Evolutionary conservation across 139 green algal species (phyloP), one percentile per base, ranked within the genome.

Genomic region (Closterium sp.): DNA sequence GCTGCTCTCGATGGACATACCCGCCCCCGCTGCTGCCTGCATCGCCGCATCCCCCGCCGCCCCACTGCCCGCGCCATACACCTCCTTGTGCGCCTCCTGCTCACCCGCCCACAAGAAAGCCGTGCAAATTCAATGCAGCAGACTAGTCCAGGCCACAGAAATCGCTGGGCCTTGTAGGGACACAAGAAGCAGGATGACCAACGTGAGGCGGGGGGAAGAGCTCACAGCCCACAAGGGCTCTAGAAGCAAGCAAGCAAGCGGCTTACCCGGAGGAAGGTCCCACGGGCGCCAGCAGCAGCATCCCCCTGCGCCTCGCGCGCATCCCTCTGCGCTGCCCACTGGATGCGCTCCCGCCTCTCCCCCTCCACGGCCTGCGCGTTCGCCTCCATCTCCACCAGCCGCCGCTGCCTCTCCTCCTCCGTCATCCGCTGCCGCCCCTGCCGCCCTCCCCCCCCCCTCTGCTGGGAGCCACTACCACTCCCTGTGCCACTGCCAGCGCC

Each of bases 301-400:
- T 19, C 10, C 55, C 25, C 10, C 55, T 76, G 12, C 55, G 23
- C 90, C 34, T 93, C 90, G 66, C 19, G 28, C 0, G 38, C 69
- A 33, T 94, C 92, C 33, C 66, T 86, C 19, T 94, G 32, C 33
- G 34, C 87, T 8, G 91, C 91, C 25, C n/a, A 35, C 34, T 91
- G 83, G 64, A 98, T 90, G 12, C 96, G 94, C 81, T 91, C 33
- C 91, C 34, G 32, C 12, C 97, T 94, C 55, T 95, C 85, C 89
- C 94, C 86, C 25, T 98, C 96, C 88, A 98, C 96, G 90, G 95
- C 90, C 30, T 94, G 85, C 1, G 97, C 97, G 88, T 98, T 96
- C 69, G 90, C 92, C 91, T 94, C 94, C 97, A 99, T 99, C 94
- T 98, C 97, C 23, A 96, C 96, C 83, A 99, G 94, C 81, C 94